These are phyloP conservation scores for Ciborinia camelliae DNA, from an alignment of 2,329 filamentous ascomycete genomes.

Conservation along the genomic window DNA sequence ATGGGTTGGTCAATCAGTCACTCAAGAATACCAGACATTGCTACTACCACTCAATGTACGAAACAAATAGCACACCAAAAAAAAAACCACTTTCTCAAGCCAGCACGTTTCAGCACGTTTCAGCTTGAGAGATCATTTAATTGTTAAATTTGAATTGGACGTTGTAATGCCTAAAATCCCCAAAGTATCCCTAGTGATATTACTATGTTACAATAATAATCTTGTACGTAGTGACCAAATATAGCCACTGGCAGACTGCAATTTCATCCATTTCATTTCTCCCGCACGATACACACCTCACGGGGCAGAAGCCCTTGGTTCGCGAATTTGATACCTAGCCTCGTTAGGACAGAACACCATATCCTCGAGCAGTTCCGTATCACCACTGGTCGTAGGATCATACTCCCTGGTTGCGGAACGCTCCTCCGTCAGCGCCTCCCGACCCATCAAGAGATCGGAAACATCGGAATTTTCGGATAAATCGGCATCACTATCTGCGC, in stretches of 20 bases:
- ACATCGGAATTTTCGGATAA: background rate
- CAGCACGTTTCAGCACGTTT: too few relatives aligned
- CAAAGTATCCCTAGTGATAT: background rate
- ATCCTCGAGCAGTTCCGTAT: background rate
- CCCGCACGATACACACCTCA: background rate
- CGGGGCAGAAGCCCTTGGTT: too few relatives aligned
- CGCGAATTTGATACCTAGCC: background rate
- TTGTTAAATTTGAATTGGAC: too few relatives aligned
- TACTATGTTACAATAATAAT: background rate
- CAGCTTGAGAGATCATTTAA: too few relatives aligned
- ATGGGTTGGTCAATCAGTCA: too few relatives aligned
- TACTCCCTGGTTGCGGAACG: too few relatives aligned
- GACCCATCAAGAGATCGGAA: background rate
- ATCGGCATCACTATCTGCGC: background rate
- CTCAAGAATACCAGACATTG: too few relatives aligned
- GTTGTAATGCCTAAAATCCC: background rate
- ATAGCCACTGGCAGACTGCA: background rate
- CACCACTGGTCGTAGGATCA: background rate
- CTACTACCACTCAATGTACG: too few relatives aligned
- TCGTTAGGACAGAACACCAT: background rate
- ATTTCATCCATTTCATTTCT: background rate
- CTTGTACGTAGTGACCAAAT: background rate
- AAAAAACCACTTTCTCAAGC: too few relatives aligned
- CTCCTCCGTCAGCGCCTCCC: background rate
- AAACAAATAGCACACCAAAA: too few relatives aligned